Conservation (phyloP, 2,329 filamentous ascomycete genomes). For the Colletotrichum brevisporum region DNA sequence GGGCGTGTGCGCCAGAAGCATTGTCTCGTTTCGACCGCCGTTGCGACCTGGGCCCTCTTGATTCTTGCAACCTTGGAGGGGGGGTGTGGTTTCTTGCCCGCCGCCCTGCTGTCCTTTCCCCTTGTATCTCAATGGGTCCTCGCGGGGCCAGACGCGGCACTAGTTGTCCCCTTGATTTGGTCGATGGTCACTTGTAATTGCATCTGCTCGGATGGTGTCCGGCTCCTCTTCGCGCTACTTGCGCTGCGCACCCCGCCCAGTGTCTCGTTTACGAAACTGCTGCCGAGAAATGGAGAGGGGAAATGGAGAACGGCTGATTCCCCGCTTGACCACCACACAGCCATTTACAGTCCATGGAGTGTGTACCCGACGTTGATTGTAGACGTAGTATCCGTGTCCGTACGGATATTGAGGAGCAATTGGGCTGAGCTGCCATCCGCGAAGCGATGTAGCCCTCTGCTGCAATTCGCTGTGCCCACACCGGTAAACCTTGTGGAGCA, state of each 20-base stretch:
- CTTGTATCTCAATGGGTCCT: constrained; percentile 14
- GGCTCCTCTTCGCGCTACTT: constrained; percentile 1
- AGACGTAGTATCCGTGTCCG: constrained; percentile 13
- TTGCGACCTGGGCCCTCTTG: not conserved
- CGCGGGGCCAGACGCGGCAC: constrained; percentile 23
- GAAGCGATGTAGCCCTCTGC: constrained; percentile 38
- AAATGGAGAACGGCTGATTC: constrained; percentile 23
- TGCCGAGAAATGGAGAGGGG: constrained; percentile 15
- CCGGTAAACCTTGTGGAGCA: constrained; percentile 23
- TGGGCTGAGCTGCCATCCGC: constrained; percentile 38
- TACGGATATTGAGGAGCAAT: constrained; percentile 23
- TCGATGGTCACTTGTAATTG: not conserved
- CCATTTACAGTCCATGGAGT: not conserved
- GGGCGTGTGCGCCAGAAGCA: constrained; percentile 8
- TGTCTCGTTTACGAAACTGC: constrained; percentile 11
- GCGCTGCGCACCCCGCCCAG: not conserved
- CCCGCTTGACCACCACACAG: constrained; percentile 20
- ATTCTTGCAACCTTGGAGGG: not conserved
- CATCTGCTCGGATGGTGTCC: constrained; percentile 4
- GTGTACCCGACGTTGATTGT: too few species aligned
- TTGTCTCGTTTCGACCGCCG: constrained; percentile 18
- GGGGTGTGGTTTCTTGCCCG: not conserved
- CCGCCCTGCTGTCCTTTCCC: not conserved
- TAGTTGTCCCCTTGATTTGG: constrained; percentile 6
- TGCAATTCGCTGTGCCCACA: constrained; percentile 24